Evolutionary conservation across 192 early-diverging fungal genomes (phyloP).

Genomic region (Endogone sp.): DNA sequence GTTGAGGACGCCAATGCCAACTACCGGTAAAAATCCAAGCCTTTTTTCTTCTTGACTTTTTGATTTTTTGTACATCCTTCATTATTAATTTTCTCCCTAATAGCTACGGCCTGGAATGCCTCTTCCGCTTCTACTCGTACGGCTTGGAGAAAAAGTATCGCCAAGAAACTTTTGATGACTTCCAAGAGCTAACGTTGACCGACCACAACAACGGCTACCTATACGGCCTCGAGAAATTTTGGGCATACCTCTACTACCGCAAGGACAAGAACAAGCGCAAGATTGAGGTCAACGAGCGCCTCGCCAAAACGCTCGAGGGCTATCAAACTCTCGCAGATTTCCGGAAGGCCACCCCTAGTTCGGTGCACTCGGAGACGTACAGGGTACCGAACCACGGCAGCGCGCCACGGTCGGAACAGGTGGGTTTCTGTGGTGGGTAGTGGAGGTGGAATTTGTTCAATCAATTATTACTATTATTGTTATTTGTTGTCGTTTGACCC

Average conservation of each 20-base stretch:
- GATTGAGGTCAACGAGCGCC: conserved; percentile 46
- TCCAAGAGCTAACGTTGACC: conserved; percentile 75
- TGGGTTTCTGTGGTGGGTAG: too few relatives aligned
- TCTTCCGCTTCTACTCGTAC: conserved; percentile 97
- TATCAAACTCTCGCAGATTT: conserved; percentile 31
- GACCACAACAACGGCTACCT: conserved; percentile 73
- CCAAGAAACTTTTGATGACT: conserved; percentile 81
- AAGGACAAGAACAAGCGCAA: conserved; percentile 74
- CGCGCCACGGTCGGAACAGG: background rate
- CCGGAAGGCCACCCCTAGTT: conserved; percentile 30
- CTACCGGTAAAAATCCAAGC: conserved; percentile 51
- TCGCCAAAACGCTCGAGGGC: conserved; percentile 58
- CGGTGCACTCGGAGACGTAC: conserved; percentile 19
- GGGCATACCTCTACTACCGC: conserved; percentile 89
- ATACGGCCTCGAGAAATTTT: conserved; percentile 95
- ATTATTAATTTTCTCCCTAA: too few relatives aligned
- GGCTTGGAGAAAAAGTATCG: conserved; percentile 90
- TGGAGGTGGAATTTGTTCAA: background rate
- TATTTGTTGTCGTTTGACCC: background rate
- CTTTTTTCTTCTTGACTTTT: background rate
- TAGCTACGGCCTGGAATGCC: conserved; percentile 89
- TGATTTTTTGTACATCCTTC: too few relatives aligned
- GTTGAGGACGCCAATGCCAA: conserved; percentile 82
- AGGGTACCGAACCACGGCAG: conserved; percentile 27
- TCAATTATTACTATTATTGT: too few relatives aligned